Evolutionary conservation across 352 stramenopile species (phyloP).

Genomic region (Globisporangium barbulae): DNA sequence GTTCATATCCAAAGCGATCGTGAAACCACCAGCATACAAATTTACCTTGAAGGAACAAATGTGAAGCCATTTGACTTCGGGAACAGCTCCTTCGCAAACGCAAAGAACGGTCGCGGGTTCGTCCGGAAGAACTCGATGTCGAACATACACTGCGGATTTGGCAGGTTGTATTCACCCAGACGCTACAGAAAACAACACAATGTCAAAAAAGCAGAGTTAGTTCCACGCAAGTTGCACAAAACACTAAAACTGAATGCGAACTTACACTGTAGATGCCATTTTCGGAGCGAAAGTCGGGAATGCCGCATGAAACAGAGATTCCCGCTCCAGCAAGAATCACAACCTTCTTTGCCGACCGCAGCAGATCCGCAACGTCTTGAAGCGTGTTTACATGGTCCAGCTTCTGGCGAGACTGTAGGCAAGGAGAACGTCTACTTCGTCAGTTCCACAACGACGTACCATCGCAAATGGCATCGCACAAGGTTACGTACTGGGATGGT

Average conservation of each 20-base stretch:
- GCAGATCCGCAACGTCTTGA: slow-evolving; percentile 69
- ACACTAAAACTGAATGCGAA: slow-evolving; percentile 11
- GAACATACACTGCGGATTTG: slow-evolving; percentile 87
- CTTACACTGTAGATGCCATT: slow-evolving; percentile 89
- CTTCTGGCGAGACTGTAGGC: slow-evolving; percentile 40
- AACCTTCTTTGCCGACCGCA: slow-evolving; percentile 84
- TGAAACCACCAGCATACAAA: neutral
- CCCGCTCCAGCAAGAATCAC: slow-evolving; percentile 92
- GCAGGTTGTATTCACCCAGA: slow-evolving; percentile 76
- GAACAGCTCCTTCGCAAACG: slow-evolving; percentile 91
- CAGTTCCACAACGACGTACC: neutral
- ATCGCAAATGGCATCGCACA: neutral
- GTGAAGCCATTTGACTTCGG: slow-evolving; percentile 79
- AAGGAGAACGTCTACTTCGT: neutral
- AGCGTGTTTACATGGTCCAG: slow-evolving; percentile 56
- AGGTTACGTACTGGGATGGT: slow-evolving; percentile 38
- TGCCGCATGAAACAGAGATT: slow-evolving; percentile 96
- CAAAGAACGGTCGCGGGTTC: slow-evolving; percentile 97
- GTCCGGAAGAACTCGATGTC: slow-evolving; percentile 97
- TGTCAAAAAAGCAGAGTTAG: neutral
- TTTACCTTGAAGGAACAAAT: slow-evolving; percentile 69
- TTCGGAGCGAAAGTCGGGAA: slow-evolving; percentile 98
- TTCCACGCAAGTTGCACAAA: neutral
- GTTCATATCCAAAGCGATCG: neutral
- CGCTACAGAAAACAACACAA: slow-evolving; percentile 28